Evolutionary conservation across 2,329 filamentous ascomycete species (phyloP).

Genomic region (Dothideomycetes sp.): DNA sequence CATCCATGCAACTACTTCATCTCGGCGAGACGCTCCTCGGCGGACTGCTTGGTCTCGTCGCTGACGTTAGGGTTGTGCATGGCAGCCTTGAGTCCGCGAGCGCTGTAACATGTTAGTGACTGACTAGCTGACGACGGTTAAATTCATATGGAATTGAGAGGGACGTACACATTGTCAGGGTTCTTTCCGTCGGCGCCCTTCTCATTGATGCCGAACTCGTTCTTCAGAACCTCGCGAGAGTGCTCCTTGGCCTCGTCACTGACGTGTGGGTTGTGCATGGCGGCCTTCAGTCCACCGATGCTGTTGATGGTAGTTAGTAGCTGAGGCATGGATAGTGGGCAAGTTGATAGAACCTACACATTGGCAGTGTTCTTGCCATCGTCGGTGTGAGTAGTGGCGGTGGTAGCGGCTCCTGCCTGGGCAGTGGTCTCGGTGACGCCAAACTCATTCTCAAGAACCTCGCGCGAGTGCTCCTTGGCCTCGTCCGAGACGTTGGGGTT

Average conservation of each 20-base stretch:
- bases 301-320: slow-evolving; percentile 40
- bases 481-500: slow-evolving; percentile 46
- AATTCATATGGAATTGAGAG: neutral
- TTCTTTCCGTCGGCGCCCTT: slow-evolving; percentile 36
- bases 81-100: slow-evolving; percentile 29
- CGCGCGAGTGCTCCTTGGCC: slow-evolving; percentile 46
- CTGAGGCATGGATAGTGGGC: too few species aligned
- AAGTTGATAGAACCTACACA: too few species aligned
- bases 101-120: slow-evolving; percentile 6
- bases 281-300: slow-evolving; percentile 26
- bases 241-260: slow-evolving; percentile 48
- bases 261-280: slow-evolving; percentile 48
- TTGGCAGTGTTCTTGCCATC: neutral
- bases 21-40: slow-evolving; percentile 43
- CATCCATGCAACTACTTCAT: slow-evolving; percentile 21
- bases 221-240: slow-evolving; percentile 46
- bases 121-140: neutral
- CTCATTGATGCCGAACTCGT: slow-evolving; percentile 34
- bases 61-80: slow-evolving; percentile 50
- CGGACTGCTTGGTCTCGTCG: slow-evolving; percentile 47
- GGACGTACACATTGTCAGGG: slow-evolving; percentile 44
- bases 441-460: slow-evolving; percentile 44
- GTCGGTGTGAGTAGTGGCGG: slow-evolving; percentile 16
- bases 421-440: slow-evolving; percentile 23
- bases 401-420: neutral